Conservation (phyloP, 2,329 filamentous ascomycete genomes). For the Fusarium sp. region DNA sequence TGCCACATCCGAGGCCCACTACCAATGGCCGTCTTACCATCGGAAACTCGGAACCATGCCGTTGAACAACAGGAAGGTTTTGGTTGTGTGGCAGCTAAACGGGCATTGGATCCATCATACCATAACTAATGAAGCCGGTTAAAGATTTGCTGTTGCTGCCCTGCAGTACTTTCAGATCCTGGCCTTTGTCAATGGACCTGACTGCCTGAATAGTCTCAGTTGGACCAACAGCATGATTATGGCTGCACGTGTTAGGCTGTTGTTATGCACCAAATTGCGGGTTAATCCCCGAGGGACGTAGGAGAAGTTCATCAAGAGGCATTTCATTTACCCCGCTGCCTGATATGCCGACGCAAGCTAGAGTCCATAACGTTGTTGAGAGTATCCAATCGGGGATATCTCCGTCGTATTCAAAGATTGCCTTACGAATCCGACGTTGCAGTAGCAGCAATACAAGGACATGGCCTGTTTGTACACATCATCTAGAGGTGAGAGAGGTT, state of each 20-base stretch:
- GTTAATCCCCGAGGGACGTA: not conserved
- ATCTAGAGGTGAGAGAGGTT: not conserved
- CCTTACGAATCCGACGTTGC: constrained; percentile 1
- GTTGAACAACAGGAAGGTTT: constrained; percentile 2
- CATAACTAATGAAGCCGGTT: constrained; percentile 12
- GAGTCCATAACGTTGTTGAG: constrained; percentile 2
- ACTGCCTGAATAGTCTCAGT: constrained; percentile 15
- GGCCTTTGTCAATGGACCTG: not conserved
- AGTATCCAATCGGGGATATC: constrained; percentile 23
- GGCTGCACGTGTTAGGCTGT: constrained; percentile 19
- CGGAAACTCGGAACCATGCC: constrained; percentile 3
- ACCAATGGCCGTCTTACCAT: not conserved
- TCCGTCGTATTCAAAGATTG: not conserved
- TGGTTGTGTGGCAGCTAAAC: constrained; percentile 7
- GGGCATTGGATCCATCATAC: constrained; percentile 12
- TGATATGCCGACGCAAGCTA: constrained; percentile 9
- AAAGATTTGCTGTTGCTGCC: not conserved
- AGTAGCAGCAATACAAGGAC: constrained; percentile 1
- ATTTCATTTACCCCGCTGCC: constrained; percentile 1
- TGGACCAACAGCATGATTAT: constrained; percentile 16
- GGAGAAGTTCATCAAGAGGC: not conserved
- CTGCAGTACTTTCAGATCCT: not conserved
- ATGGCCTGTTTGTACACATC: not conserved
- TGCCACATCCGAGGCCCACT: constrained; percentile 4
- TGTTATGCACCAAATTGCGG: constrained; percentile 12